Evolutionary conservation across 805 yeast species (phyloP), one percentile per base, ranked within the genome.

Genomic region (Candida gorgasii): DNA sequence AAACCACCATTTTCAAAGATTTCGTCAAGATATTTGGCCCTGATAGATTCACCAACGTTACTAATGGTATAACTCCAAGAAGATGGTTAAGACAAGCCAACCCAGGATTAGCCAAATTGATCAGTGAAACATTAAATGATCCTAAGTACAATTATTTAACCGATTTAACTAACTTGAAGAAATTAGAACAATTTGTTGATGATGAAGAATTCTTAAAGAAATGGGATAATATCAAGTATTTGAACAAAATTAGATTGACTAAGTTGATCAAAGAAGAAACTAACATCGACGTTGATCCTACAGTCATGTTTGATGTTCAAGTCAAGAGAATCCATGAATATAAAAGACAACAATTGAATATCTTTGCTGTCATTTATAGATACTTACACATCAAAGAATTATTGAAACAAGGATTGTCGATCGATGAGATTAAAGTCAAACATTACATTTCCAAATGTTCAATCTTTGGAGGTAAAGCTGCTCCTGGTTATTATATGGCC

Each of bases 401-500:
- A 50, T 65, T 87, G 26, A 69, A 76, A 8, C 78, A 77, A 43
- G 74, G 74, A 8, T 54, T 55, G 6, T 47, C 65, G 0, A 38
- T 68, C 33, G 73, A 69, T 6, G 73, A 69, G 24, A 69, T 69
- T 45, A 84, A 88, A 65, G 73, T 85, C 56, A 70, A 73, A 34
- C 76, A 79, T 56, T 80, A 76, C 62, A 76, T 80, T 45, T 83
- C 96, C 46, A 86, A 84, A 59, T 93, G 86, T 43, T 76, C 82
- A 32, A 78, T 89, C 47, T 82, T 90, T 63, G 97, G 97, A 52
- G 97, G 97, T 60, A 89, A 90, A 67, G 86, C 95, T 46, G 97
- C 97, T 8, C 97, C 97, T n/a, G 97, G 97, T 51, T 89, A 89
- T 64, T 89, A 87, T 69, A 87, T 89, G 81, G 97, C 97, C 46